phyloP scores from a whole-genome alignment of 345 rosid genomes.

The Boechera divaricarpa region DNA sequence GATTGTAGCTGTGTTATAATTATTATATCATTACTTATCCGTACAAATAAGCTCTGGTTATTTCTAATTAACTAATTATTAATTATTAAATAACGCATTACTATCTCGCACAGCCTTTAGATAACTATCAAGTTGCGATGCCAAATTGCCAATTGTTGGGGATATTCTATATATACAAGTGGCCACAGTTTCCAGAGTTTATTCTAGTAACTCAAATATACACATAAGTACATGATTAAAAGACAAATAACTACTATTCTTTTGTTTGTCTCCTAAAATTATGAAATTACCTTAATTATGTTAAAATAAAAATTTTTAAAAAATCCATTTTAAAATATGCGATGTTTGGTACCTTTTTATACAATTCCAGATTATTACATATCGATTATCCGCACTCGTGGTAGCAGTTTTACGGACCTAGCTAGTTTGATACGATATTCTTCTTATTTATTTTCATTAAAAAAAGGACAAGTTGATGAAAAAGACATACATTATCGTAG shows the following conservation, averaged over 20 bases:
- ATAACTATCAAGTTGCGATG: conserved; percentile 30
- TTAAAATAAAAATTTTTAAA: no score
- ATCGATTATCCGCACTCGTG: background rate
- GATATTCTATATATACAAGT: conserved; percentile 19
- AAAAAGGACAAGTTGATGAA: conserved; percentile 11
- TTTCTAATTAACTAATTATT: background rate
- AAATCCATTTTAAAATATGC: background rate
- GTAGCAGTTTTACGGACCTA: conserved; percentile 17
- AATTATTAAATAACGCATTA: background rate
- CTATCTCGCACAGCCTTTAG: background rate
- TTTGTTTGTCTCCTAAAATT: conserved; percentile 1
- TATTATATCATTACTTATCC: background rate
- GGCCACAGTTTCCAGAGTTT: conserved; percentile 17
- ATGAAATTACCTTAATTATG: background rate
- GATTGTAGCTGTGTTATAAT: conserved; percentile 6
- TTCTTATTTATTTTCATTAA: background rate
- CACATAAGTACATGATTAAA: background rate
- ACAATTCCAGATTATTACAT: background rate
- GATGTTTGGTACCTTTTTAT: conserved; percentile 1
- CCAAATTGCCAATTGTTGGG: conserved; percentile 23
- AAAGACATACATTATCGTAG: conserved; percentile 1
- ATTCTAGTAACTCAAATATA: background rate
- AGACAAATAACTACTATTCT: background rate
- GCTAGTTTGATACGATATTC: conserved; percentile 33
- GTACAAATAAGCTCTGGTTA: conserved; percentile 3